Conservation (phyloP, 2,329 filamentous ascomycete species). For the Stagonosporopsis tanaceti region DNA sequence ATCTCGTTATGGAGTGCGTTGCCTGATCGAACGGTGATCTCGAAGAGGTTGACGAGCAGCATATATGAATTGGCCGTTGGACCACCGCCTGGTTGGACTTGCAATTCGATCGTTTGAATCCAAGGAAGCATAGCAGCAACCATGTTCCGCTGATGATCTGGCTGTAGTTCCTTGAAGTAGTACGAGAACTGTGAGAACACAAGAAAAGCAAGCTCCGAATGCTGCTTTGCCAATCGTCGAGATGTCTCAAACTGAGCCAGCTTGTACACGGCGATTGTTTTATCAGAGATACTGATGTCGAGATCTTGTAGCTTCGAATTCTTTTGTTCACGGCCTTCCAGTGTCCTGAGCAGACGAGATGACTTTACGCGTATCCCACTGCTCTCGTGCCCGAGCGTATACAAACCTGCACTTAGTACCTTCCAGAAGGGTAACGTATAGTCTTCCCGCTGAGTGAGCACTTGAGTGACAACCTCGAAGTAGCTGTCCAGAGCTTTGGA, state of each 20-base stretch:
- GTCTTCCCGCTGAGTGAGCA: slow-evolving; percentile 82
- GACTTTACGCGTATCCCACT: slow-evolving; percentile 90
- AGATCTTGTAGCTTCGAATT: slow-evolving; percentile 95
- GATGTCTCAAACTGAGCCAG: slow-evolving; percentile 97
- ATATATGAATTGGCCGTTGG: slow-evolving; percentile 94
- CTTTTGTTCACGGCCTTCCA: slow-evolving; percentile 84
- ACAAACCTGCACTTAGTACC: slow-evolving; percentile 84
- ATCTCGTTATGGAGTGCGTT: slow-evolving; percentile 93
- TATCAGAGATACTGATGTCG: slow-evolving; percentile 97
- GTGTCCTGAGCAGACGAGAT: slow-evolving; percentile 76
- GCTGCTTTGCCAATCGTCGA: slow-evolving; percentile 84
- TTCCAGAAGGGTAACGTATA: slow-evolving; percentile 91
- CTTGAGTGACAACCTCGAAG: slow-evolving; percentile 88
- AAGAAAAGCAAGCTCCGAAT: slow-evolving; percentile 87
- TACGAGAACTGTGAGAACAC: slow-evolving; percentile 95
- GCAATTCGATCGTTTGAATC: slow-evolving; percentile 93
- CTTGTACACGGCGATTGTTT: slow-evolving; percentile 98
- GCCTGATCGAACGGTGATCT: slow-evolving; percentile 93
- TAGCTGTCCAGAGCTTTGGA: slow-evolving; percentile 92
- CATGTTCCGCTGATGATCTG: slow-evolving; percentile 88
- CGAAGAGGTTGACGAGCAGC: slow-evolving; percentile 90
- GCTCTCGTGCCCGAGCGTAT: slow-evolving; percentile 90
- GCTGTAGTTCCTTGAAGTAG: slow-evolving; percentile 87
- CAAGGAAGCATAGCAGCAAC: slow-evolving; percentile 94
- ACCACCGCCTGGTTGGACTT: slow-evolving; percentile 88